Conservation (phyloP, 371 early-diverging fungal genomes). For the Mucor irregularis region DNA sequence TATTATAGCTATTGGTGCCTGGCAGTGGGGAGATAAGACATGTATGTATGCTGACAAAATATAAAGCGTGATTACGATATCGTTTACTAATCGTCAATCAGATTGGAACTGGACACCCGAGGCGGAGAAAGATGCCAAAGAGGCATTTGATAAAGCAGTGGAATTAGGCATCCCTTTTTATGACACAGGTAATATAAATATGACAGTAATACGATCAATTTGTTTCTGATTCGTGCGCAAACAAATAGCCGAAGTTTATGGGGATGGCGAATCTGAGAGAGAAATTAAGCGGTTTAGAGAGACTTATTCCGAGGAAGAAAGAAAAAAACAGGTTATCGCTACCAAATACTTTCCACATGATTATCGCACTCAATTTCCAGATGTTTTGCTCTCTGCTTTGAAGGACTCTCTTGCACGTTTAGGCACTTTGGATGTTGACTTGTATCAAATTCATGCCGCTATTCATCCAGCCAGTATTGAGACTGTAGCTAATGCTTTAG, state of each 20-base stretch:
- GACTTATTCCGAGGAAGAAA: slow-evolving; percentile 22
- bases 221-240: too few relatives aligned
- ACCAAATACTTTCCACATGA: slow-evolving; percentile 54
- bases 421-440: slow-evolving; percentile 57
- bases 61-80: too few relatives aligned
- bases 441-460: slow-evolving; percentile 79
- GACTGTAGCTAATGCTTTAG: slow-evolving; percentile 48
- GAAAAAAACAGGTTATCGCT: slow-evolving; percentile 41
- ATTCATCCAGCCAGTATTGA: slow-evolving; percentile 51
- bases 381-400: slow-evolving; percentile 45
- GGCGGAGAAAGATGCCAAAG: slow-evolving; percentile 37
- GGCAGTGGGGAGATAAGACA: slow-evolving; percentile 56
- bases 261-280: slow-evolving; percentile 56
- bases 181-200: slow-evolving; percentile 38
- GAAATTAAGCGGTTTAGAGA: slow-evolving; percentile 41
- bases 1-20: slow-evolving; percentile 52
- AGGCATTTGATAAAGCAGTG: slow-evolving; percentile 38
- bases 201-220: too few relatives aligned
- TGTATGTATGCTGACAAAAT: slow-evolving; percentile 32
- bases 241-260: slow-evolving; percentile 59
- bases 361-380: slow-evolving; percentile 40
- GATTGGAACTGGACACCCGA: slow-evolving; percentile 44
- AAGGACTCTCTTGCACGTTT: slow-evolving; percentile 57
- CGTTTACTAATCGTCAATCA: too few relatives aligned
- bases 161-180: slow-evolving; percentile 38